phyloP scores from a whole-genome alignment of 164 flowering plant species.

The Brasenia schreberi region DNA sequence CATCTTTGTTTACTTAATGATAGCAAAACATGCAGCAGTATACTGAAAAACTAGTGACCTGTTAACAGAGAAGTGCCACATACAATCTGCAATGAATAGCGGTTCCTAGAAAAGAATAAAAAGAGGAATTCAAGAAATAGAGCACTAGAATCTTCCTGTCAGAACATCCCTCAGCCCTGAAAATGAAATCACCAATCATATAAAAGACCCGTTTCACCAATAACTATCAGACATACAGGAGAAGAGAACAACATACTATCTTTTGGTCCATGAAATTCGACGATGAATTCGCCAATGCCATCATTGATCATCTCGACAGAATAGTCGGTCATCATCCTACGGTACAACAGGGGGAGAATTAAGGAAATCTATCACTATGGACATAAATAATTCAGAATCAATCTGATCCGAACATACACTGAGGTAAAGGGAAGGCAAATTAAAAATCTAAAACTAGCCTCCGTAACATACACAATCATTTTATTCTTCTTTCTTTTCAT shows the following conservation, averaged over 20 bases:
- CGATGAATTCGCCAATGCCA: slow-evolving; percentile 57
- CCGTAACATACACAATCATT: no score
- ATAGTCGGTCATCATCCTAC: slow-evolving; percentile 79
- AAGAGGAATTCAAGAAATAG: not conserved
- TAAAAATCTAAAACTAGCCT: no score
- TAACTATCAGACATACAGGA: not conserved
- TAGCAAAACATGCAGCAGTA: no score
- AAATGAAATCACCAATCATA: not conserved
- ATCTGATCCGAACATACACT: no score
- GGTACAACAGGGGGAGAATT: not conserved
- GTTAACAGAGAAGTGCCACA: no score
- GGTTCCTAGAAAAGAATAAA: no score
- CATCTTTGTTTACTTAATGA: no score
- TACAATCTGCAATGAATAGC: no score
- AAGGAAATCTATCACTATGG: not conserved
- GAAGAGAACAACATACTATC: slow-evolving; percentile 27
- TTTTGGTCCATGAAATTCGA: slow-evolving; percentile 58
- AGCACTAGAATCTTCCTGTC: not conserved
- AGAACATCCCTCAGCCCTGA: not conserved
- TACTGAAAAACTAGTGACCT: no score
- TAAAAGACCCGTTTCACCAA: not conserved
- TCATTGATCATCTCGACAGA: slow-evolving; percentile 68
- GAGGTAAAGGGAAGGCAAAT: no score
- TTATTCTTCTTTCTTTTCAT: no score
- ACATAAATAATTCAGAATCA: no score